A percentile compares a stretch with the other conserved stretches of the same genome.
phyloP scores from a whole-genome alignment of 2,329 filamentous ascomycete species.

The Zymoseptoria passerinii region DNA sequence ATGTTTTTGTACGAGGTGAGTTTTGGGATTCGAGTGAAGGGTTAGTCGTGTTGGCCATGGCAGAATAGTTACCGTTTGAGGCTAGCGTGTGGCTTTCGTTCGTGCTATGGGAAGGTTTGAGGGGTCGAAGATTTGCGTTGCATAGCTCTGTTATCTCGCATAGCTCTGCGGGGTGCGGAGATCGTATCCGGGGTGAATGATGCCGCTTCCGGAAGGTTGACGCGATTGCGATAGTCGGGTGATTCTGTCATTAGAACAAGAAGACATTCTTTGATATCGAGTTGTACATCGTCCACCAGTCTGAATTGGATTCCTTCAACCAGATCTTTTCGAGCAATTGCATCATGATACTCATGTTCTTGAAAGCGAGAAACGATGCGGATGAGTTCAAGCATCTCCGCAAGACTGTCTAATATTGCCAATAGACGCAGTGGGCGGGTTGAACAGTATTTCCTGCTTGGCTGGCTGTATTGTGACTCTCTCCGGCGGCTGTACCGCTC shows the following conservation, averaged over 20 bases:
- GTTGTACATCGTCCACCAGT: conserved; percentile 7
- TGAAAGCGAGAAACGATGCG: conserved; percentile 6
- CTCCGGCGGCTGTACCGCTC: background rate
- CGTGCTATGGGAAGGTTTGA: background rate
- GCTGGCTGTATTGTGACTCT: too few relatives aligned
- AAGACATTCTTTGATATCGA: conserved; percentile 5
- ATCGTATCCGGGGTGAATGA: background rate
- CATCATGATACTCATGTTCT: conserved; percentile 2
- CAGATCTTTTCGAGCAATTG: conserved; percentile 2
- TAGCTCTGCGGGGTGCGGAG: background rate
- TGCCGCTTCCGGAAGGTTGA: background rate
- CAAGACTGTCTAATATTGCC: conserved; percentile 1
- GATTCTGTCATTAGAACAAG: conserved; percentile 1
- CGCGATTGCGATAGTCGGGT: background rate
- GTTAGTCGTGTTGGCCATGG: background rate
- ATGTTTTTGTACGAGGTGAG: background rate
- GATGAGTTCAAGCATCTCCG: background rate
- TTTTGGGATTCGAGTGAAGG: background rate
- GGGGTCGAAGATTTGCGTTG: background rate
- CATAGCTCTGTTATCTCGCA: background rate
- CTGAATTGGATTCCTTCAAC: conserved; percentile 1
- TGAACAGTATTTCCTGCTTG: too few relatives aligned
- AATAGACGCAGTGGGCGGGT: conserved; percentile 2
- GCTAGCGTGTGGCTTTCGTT: background rate
- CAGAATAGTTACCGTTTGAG: background rate